These are phyloP conservation scores for Colletotrichum endophyticum DNA, from an alignment of 2,329 filamentous ascomycete genomes.

Conservation along the genomic window DNA sequence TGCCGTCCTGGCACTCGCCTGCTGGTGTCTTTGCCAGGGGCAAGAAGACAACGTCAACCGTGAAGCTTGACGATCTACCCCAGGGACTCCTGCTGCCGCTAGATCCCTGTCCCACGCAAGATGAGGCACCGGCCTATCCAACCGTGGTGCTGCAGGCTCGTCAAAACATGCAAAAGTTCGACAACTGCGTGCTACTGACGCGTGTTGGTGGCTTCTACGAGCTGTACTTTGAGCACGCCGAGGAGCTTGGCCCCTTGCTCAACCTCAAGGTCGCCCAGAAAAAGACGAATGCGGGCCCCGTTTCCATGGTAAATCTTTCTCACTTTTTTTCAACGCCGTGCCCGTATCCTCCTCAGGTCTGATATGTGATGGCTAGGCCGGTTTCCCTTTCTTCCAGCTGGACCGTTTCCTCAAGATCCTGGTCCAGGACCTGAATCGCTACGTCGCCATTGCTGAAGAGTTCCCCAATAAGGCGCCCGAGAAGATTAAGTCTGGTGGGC, in stretches of 20 bases:
- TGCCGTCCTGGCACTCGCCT: not conserved
- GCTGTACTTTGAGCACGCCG: conserved; percentile 95
- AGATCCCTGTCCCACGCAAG: conserved; percentile 45
- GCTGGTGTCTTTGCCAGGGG: conserved; percentile 37
- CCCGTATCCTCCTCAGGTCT: conserved; percentile 23
- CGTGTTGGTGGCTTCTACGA: conserved; percentile 97
- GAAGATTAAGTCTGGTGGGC: conserved; percentile 75
- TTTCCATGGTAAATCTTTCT: conserved; percentile 76
- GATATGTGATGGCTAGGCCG: conserved; percentile 61
- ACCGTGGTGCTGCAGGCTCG: conserved; percentile 87
- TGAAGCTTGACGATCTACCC: conserved; percentile 62
- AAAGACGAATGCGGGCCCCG: conserved; percentile 77
- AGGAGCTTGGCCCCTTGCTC: conserved; percentile 83
- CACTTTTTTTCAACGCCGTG: conserved; percentile 8
- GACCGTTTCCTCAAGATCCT: conserved; percentile 92
- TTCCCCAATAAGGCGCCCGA: conserved; percentile 76
- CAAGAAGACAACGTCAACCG: conserved; percentile 59
- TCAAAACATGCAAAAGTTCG: conserved; percentile 89
- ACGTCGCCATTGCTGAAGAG: conserved; percentile 94
- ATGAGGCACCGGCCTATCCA: conserved; percentile 68
- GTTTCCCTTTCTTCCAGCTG: conserved; percentile 91
- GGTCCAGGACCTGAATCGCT: conserved; percentile 87
- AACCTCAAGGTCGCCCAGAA: conserved; percentile 83
- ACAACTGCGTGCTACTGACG: conserved; percentile 89
- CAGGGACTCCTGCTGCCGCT: conserved; percentile 52